phyloP scores from a whole-genome alignment of 2,329 filamentous ascomycete genomes.

The Sclerotinia sclerotiorum region DNA sequence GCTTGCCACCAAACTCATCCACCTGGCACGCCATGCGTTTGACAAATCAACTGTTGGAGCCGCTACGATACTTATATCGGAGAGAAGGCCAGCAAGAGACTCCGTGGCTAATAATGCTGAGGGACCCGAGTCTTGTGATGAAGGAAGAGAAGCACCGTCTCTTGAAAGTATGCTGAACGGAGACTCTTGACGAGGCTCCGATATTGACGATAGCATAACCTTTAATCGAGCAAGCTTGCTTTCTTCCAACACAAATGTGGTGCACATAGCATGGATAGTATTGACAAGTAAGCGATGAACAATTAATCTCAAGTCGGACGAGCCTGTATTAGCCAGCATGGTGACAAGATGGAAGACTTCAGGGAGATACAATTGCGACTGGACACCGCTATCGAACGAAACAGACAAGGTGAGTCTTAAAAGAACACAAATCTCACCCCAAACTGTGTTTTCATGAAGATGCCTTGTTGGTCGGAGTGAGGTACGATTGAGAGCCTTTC shows the following conservation, averaged over 20 bases:
- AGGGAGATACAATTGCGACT: conserved; percentile 66
- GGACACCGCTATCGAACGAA: conserved; percentile 66
- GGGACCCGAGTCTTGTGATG: conserved; percentile 51
- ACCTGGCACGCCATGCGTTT: conserved; percentile 68
- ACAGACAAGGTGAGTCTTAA: conserved; percentile 65
- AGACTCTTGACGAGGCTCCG: conserved; percentile 59
- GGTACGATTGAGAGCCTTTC: conserved; percentile 66
- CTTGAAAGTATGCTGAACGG: conserved; percentile 52
- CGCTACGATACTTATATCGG: conserved; percentile 63
- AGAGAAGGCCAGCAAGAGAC: conserved; percentile 59
- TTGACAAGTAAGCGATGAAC: conserved; percentile 66
- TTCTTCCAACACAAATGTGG: conserved; percentile 63
- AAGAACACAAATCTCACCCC: conserved; percentile 67
- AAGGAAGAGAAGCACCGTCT: conserved; percentile 56
- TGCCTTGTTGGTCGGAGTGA: conserved; percentile 65
- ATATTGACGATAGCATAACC: conserved; percentile 56
- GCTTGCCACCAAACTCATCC: conserved; percentile 72
- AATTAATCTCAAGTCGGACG: conserved; percentile 54
- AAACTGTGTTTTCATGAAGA: conserved; percentile 65
- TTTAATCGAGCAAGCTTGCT: conserved; percentile 47
- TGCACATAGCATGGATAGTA: conserved; percentile 66
- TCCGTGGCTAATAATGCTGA: conserved; percentile 51
- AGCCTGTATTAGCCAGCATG: conserved; percentile 67
- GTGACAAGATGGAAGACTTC: conserved; percentile 71
- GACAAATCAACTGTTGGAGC: conserved; percentile 64